phyloP scores from a whole-genome alignment of 2,329 filamentous ascomycete genomes.

The Remersonia thermophila region DNA sequence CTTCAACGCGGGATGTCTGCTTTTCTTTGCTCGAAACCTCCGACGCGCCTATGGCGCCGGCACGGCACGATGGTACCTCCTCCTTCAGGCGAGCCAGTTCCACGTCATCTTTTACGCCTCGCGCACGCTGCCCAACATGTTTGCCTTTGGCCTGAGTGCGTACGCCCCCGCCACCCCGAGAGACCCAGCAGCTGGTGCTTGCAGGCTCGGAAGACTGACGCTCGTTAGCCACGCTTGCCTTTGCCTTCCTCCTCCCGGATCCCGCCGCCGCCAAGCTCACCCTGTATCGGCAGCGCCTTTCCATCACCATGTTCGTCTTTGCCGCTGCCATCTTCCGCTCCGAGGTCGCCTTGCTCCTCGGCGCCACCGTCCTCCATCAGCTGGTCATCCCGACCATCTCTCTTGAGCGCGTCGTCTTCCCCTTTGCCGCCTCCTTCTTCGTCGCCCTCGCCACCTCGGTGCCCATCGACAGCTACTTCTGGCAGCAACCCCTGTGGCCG shows the following conservation, averaged over 20 bases:
- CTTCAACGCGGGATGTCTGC: conserved; percentile 57
- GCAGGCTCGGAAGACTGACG: not conserved
- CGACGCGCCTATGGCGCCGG: conserved; percentile 53
- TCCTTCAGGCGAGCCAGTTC: conserved; percentile 75
- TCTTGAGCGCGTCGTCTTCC: conserved; percentile 46
- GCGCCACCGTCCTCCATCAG: conserved; percentile 52
- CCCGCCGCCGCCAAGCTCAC: conserved; percentile 20
- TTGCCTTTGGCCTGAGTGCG: conserved; percentile 77
- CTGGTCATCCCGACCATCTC: conserved; percentile 43
- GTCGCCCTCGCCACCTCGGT: conserved; percentile 59
- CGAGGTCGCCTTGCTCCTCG: conserved; percentile 73
- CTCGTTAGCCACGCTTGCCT: conserved; percentile 50
- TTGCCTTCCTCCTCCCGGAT: conserved; percentile 34
- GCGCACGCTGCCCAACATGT: conserved; percentile 88
- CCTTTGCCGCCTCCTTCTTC: conserved; percentile 53
- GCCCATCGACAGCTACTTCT: conserved; percentile 82
- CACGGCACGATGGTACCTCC: conserved; percentile 65
- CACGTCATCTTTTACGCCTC: conserved; percentile 89
- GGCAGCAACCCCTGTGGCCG: conserved; percentile 80
- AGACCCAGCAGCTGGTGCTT: too few relatives aligned
- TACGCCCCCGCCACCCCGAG: conserved; percentile 16
- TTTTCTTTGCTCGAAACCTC: conserved; percentile 53
- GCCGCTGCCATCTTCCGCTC: conserved; percentile 79
- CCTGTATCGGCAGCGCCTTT: conserved; percentile 43
- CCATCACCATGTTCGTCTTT: conserved; percentile 64